These are phyloP conservation scores for Rubroboletus satanas DNA, from an alignment of 768 basidiomycete genomes.

Conservation along the genomic window DNA sequence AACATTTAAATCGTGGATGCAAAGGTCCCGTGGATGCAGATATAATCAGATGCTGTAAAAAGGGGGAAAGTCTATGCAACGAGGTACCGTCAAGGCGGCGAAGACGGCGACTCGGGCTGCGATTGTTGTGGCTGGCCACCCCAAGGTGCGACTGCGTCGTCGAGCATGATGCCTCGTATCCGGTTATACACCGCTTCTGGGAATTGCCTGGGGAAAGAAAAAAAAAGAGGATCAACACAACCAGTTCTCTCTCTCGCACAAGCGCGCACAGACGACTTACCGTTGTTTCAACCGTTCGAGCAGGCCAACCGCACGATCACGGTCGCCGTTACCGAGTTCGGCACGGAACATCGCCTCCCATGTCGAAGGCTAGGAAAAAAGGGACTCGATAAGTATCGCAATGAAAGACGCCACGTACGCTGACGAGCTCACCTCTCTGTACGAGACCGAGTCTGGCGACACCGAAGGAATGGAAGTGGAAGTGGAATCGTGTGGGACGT, in stretches of 20 bases:
- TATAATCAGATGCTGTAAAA: not conserved
- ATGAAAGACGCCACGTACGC: not conserved
- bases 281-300: constrained; percentile 70
- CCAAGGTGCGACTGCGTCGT: constrained; percentile 55
- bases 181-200: constrained; percentile 76
- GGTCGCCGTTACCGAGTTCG: constrained; percentile 77
- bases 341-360: constrained; percentile 96
- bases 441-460: constrained; percentile 41
- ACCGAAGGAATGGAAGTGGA: constrained; percentile 28
- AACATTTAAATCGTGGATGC: too few relatives aligned
- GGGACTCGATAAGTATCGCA: not conserved
- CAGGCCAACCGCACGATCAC: constrained; percentile 62
- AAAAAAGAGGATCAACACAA: not conserved
- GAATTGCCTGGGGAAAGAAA: constrained; percentile 48
- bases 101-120: constrained; percentile 1
- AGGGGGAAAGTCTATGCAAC: not conserved
- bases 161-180: constrained; percentile 77
- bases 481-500: constrained; percentile 57
- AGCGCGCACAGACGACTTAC: constrained; percentile 33
- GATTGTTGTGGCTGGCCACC: not conserved
- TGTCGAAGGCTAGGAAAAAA: constrained; percentile 64
- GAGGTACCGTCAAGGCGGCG: not conserved
- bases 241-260: too few relatives aligned
- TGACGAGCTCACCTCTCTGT: constrained; percentile 26
- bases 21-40: not conserved